A percentile compares a stretch with the other conserved stretches of the same genome.
These are phyloP conservation scores for Golubevia pallescens DNA, from an alignment of 1,284 basidiomycete species.

Conservation along the genomic window DNA sequence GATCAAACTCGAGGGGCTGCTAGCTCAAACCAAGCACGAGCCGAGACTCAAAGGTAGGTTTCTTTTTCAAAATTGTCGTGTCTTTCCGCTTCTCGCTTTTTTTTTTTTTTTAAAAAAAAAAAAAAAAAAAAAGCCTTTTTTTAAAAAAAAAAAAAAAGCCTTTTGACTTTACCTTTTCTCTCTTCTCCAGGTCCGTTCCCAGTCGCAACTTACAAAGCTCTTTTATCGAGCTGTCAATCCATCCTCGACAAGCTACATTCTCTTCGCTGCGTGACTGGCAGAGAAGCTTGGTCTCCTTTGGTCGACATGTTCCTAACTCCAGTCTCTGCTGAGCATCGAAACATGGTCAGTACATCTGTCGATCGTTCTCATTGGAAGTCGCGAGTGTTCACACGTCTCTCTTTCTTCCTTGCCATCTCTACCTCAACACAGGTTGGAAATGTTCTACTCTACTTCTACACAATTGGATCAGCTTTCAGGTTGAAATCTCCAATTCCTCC, in stretches of 20 bases:
- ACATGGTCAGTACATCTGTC: constrained; percentile 39
- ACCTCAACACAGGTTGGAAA: constrained; percentile 20
- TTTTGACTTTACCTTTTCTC: not conserved
- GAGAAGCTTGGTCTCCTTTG: constrained; percentile 42
- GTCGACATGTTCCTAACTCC: constrained; percentile 48
- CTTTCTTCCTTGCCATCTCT: not conserved
- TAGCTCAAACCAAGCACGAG: constrained; percentile 52
- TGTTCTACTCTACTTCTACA: constrained; percentile 49
- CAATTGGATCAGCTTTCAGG: constrained; percentile 43
- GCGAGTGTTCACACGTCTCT: not conserved
- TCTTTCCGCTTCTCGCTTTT: not conserved
- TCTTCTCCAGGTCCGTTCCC: constrained; percentile 41
- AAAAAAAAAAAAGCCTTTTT: not conserved
- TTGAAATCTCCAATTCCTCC: constrained; percentile 53
- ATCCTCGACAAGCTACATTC: constrained; percentile 54
- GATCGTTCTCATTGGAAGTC: not conserved
- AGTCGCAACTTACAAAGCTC: constrained; percentile 34
- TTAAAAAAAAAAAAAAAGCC: not conserved
- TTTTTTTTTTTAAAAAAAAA: too few relatives aligned
- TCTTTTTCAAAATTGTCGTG: not conserved
- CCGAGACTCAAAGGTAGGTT: constrained; percentile 36
- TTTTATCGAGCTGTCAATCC: constrained; percentile 40
- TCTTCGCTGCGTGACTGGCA: constrained; percentile 47
- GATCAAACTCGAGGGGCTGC: constrained; percentile 69
- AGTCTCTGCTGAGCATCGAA: constrained; percentile 29